phyloP scores from a whole-genome alignment of 495 filamentous ascomycete species.

The Aspergillus panamensis region DNA sequence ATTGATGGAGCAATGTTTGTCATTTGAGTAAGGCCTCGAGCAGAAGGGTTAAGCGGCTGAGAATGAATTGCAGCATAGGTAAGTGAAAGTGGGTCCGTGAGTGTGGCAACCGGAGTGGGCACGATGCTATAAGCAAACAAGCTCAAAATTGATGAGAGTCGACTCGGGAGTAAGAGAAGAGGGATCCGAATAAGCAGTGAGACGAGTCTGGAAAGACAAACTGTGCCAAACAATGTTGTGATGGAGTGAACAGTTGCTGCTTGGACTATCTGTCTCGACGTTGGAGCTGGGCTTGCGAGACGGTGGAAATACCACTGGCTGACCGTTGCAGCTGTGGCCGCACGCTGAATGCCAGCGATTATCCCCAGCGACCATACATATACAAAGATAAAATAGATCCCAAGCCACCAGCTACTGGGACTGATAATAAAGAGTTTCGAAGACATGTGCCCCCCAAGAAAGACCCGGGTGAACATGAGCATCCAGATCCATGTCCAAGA shows the following conservation, averaged over 20 bases:
- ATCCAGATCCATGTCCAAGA: constrained; percentile 95
- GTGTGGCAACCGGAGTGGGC: constrained; percentile 74
- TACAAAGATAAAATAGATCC: constrained; percentile 81
- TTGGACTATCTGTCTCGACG: constrained; percentile 71
- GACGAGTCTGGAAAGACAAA: constrained; percentile 79
- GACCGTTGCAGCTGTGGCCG: constrained; percentile 90
- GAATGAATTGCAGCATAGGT: constrained; percentile 95
- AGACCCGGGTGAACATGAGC: constrained; percentile 92
- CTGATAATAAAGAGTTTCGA: constrained; percentile 72
- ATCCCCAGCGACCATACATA: constrained; percentile 93
- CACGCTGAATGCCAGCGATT: constrained; percentile 78
- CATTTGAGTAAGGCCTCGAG: constrained; percentile 73
- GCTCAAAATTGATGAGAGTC: constrained; percentile 59
- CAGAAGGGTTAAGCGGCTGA: constrained; percentile 68
- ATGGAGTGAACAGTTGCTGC: constrained; percentile 77
- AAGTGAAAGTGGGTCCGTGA: constrained; percentile 86
- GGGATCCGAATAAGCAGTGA: constrained; percentile 80
- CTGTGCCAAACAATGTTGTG: constrained; percentile 87
- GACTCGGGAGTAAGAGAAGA: constrained; percentile 74
- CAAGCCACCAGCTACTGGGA: constrained; percentile 86
- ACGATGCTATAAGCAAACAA: constrained; percentile 71
- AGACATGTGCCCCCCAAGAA: constrained; percentile 77
- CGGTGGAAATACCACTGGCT: constrained; percentile 99
- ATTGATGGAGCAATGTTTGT: constrained; percentile 62
- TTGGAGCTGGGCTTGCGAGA: constrained; percentile 69